Conservation (phyloP, 2,329 filamentous ascomycete genomes). For the Neoascochyta sp. region DNA sequence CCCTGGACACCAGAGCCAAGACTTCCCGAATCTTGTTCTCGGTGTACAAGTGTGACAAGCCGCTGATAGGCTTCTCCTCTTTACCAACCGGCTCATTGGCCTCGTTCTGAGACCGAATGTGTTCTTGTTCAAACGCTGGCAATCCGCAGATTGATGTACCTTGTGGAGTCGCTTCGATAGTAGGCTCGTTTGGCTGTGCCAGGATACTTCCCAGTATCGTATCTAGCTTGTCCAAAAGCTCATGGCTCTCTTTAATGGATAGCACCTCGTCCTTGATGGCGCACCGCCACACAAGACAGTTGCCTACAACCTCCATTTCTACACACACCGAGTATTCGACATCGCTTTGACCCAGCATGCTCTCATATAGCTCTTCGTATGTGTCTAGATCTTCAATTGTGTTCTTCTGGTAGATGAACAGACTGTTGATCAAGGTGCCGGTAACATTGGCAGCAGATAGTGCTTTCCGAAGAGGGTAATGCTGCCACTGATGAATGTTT, state of each 20-base stretch:
- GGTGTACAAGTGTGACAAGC: too few relatives aligned
- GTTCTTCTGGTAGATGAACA: slow-evolving; percentile 63
- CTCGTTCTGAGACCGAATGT: too few relatives aligned
- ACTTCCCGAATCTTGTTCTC: slow-evolving; percentile 43
- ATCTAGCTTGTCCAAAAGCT: slow-evolving; percentile 60
- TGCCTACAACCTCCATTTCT: slow-evolving; percentile 65
- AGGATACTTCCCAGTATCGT: slow-evolving; percentile 57
- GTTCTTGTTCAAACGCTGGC: slow-evolving; percentile 39
- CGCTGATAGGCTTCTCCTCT: too few relatives aligned
- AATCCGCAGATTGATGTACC: slow-evolving; percentile 64
- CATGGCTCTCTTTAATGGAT: slow-evolving; percentile 44
- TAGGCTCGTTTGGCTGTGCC: slow-evolving; percentile 44
- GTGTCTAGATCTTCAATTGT: slow-evolving; percentile 45
- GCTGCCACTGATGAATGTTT: slow-evolving; percentile 66
- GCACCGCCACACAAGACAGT: slow-evolving; percentile 63
- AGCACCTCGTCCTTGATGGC: slow-evolving; percentile 62
- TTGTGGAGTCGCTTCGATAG: slow-evolving; percentile 53
- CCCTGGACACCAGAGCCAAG: slow-evolving; percentile 56
- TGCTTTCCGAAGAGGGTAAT: slow-evolving; percentile 71
- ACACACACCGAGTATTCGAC: slow-evolving; percentile 80
- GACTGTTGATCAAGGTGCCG: slow-evolving; percentile 57
- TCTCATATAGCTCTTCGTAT: slow-evolving; percentile 54
- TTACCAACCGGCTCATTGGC: too few relatives aligned
- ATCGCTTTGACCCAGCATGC: slow-evolving; percentile 60
- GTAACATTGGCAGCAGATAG: slow-evolving; percentile 50